Evolutionary conservation across 495 filamentous ascomycete genomes (phyloP).

Genomic region (Xylaria flabelliformis): DNA sequence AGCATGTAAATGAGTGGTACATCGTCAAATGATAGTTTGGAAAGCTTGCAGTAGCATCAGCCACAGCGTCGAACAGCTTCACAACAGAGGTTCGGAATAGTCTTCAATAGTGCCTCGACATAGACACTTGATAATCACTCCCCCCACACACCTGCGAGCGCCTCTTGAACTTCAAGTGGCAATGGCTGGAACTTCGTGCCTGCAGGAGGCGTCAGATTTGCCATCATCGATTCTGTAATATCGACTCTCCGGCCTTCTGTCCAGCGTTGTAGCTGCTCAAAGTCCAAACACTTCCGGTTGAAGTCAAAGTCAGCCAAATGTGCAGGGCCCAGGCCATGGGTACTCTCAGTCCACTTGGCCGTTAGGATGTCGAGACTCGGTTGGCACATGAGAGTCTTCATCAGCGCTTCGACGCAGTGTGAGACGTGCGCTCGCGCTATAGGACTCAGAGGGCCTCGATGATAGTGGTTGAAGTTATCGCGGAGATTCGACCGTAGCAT

Average conservation of each 20-base stretch:
- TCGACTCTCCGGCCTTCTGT: constrained; percentile 1
- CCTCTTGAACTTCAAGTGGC: constrained; percentile 17
- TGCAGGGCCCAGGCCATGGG: background rate
- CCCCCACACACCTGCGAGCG: constrained; percentile 14
- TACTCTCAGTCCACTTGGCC: background rate
- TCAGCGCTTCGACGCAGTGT: constrained; percentile 10
- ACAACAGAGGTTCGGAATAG: background rate
- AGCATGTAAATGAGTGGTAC: background rate
- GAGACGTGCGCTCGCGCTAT: constrained; percentile 12
- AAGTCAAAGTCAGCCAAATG: constrained; percentile 9
- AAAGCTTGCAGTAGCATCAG: background rate
- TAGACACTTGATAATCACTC: background rate
- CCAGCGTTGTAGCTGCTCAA: constrained; percentile 7
- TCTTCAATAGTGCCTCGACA: background rate
- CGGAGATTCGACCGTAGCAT: constrained; percentile 24
- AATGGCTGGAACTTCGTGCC: constrained; percentile 2
- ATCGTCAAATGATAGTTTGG: background rate
- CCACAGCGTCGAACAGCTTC: background rate
- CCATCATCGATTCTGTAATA: constrained; percentile 8
- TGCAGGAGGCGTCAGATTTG: constrained; percentile 9
- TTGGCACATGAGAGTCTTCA: constrained; percentile 21
- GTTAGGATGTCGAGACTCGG: constrained; percentile 16
- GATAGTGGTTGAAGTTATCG: constrained; percentile 24
- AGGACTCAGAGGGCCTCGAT: background rate
- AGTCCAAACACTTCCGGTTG: constrained; percentile 9